These are phyloP conservation scores for Acacia crassicarpa DNA, from an alignment of 306 rosid species.

Conservation along the genomic window DNA sequence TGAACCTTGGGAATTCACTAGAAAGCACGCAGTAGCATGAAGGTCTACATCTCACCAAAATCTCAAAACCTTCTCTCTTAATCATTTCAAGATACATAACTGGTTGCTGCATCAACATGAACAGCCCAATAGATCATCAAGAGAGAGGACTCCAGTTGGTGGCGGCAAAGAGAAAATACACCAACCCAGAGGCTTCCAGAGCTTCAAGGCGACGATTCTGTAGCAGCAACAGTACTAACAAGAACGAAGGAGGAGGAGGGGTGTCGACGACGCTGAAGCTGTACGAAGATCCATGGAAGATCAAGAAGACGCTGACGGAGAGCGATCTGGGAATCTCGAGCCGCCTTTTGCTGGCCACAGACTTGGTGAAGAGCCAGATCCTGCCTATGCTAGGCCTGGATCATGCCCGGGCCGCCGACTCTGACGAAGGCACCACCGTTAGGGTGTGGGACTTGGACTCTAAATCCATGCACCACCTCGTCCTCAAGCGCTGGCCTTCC, in stretches of 20 bases:
- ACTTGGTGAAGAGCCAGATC: neutral
- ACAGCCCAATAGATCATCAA: neutral
- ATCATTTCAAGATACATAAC: neutral
- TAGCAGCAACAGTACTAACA: neutral
- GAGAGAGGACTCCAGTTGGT: neutral
- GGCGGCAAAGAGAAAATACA: neutral
- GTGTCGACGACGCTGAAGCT: conserved; percentile 1
- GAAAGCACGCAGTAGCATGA: too few relatives aligned
- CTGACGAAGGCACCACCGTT: neutral
- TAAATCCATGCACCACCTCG: neutral
- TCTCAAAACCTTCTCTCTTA: neutral
- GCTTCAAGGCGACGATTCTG: neutral
- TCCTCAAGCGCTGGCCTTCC: conserved; percentile 14
- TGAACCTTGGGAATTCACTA: too few relatives aligned
- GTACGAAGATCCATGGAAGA: conserved; percentile 17
- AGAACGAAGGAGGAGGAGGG: neutral
- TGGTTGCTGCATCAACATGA: neutral
- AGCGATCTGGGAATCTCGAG: conserved; percentile 26
- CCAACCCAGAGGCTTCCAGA: neutral
- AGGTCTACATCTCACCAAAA: neutral
- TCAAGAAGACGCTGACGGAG: neutral
- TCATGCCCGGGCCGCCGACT: neutral
- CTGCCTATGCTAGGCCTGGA: conserved; percentile 1
- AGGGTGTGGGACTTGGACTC: conserved; percentile 8
- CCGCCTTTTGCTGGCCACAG: neutral